Evolutionary conservation across 208 protist genomes (phyloP), one percentile per base, ranked within the genome.

Genomic region (Wallacemonas sp.): DNA sequence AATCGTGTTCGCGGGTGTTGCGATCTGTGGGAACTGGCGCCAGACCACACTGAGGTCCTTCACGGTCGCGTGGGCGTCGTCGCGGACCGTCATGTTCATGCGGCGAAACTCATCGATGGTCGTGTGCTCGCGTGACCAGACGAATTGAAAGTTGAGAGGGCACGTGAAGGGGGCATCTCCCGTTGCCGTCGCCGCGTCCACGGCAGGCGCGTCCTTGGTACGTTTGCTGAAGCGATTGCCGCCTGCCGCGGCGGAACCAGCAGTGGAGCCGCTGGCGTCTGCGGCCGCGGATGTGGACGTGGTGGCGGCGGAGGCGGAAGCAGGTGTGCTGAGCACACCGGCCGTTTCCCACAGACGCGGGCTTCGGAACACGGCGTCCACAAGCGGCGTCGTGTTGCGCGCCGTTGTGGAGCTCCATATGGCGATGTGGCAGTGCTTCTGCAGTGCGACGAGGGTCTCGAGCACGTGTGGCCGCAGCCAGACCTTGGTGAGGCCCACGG

Each of bases 381-480:
- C 65, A 8, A 94, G 61, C n/a, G 90, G 85, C 12, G 60, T 64
- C 11, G 87, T 94, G 80, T 96, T 96, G 54, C 87, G 87, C 34
- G 78, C 72, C 32, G 87, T 94, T 5, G 90, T 96, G 43, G 87
- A 89, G 77, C 87, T 94, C 88, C 90, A 96, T n/a, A 96, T 57
- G 24, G 90, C 85, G 26, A 96, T 57, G n/a, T 76, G 61, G 74
- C 90, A 96, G 67, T 87, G 74, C 63, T 72, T 17, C 75, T 92
- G 85, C 48, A 96, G 77, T 0, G 66, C 80, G 12, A 54, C 64
- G 3, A 96, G 74, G 11, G 84, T 80, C 52, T 81, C 67, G 32
- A 88, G 61, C 63, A 86, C 74, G 46, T 90, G 75, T 2, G 85
- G 90, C 1, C 90, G 85, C 48, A 96, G 76, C 90, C 90, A 96